Evolutionary conservation across 108 stramenopile genomes (phyloP).

Genomic region (Cafeteria roenbergensis): DNA sequence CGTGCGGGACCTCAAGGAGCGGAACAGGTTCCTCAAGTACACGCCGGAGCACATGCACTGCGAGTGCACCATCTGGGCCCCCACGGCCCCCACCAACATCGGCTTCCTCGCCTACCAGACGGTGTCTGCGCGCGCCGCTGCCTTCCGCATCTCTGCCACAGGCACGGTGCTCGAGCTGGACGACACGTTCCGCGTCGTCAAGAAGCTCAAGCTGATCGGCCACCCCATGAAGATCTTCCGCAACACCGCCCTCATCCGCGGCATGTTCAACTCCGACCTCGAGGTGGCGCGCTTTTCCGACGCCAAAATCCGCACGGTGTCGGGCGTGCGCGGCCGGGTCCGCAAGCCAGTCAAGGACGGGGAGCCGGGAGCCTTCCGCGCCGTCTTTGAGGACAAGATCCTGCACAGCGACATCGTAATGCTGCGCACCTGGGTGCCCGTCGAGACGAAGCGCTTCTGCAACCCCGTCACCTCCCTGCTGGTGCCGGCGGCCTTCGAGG

Average conservation of each 20-base stretch:
- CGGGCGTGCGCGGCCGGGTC: conserved; percentile 84
- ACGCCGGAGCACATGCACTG: conserved; percentile 99
- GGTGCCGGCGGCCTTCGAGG: conserved; percentile 6
- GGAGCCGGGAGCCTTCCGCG: conserved; percentile 73
- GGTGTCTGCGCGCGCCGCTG: conserved; percentile 49
- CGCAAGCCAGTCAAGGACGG: conserved; percentile 79
- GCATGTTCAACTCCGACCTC: conserved; percentile 93
- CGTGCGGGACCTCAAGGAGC: conserved; percentile 61
- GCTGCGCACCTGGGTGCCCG: conserved; percentile 93
- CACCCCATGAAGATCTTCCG: conserved; percentile 83
- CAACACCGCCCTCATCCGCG: conserved; percentile 92
- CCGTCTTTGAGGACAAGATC: conserved; percentile 98
- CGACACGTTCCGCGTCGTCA: conserved; percentile 76
- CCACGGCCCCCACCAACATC: conserved; percentile 81
- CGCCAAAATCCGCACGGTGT: conserved; percentile 80
- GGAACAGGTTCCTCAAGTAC: conserved; percentile 77
- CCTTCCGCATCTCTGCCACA: conserved; percentile 83
- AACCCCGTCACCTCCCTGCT: conserved; percentile 83
- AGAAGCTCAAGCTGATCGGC: conserved; percentile 96
- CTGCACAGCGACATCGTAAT: conserved; percentile 72
- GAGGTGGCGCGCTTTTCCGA: conserved; percentile 88
- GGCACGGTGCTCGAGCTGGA: conserved; percentile 82
- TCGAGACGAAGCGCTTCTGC: conserved; percentile 76
- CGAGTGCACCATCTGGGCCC: conserved; percentile 81
- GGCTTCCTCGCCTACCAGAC: conserved; percentile 80